Percentiles rank a stretch among this genome's conserved stretches.
These are phyloP conservation scores for Aspergillus sparsus DNA, from an alignment of 495 filamentous ascomycete species.

Conservation along the genomic window DNA sequence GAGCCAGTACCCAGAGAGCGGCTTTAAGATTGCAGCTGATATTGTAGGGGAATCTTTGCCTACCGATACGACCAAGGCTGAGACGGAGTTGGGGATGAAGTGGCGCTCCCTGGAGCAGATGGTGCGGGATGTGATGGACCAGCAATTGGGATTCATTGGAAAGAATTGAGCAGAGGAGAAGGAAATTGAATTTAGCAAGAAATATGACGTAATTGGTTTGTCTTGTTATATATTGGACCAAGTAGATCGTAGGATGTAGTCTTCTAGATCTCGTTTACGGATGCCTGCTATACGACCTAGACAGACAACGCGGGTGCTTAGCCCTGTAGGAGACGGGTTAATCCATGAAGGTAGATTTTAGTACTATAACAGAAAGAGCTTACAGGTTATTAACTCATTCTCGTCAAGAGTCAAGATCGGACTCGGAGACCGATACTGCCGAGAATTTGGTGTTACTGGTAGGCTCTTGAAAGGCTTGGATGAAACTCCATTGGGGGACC, in stretches of 20 bases:
- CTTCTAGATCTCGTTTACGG: neutral
- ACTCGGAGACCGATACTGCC: neutral
- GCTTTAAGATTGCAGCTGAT: constrained; percentile 29
- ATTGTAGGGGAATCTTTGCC: constrained; percentile 39
- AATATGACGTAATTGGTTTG: neutral
- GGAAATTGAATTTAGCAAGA: neutral
- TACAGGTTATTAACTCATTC: neutral
- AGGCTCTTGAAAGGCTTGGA: too few relatives aligned
- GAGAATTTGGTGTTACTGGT: neutral
- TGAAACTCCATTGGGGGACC: neutral
- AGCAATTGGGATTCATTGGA: constrained; percentile 30
- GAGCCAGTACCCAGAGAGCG: constrained; percentile 31
- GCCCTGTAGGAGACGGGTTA: neutral
- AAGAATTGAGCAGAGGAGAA: neutral
- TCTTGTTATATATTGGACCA: neutral
- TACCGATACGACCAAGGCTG: constrained; percentile 59
- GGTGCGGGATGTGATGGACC: constrained; percentile 38
- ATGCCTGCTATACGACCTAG: neutral
- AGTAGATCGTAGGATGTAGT: neutral
- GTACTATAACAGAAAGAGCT: neutral
- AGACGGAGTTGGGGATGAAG: constrained; percentile 38
- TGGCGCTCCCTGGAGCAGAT: constrained; percentile 37
- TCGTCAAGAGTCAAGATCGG: neutral
- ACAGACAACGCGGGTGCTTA: neutral
- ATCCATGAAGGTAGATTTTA: neutral